phyloP scores from a whole-genome alignment of 2,329 filamentous ascomycete genomes.

The Colletotrichum sp. region DNA sequence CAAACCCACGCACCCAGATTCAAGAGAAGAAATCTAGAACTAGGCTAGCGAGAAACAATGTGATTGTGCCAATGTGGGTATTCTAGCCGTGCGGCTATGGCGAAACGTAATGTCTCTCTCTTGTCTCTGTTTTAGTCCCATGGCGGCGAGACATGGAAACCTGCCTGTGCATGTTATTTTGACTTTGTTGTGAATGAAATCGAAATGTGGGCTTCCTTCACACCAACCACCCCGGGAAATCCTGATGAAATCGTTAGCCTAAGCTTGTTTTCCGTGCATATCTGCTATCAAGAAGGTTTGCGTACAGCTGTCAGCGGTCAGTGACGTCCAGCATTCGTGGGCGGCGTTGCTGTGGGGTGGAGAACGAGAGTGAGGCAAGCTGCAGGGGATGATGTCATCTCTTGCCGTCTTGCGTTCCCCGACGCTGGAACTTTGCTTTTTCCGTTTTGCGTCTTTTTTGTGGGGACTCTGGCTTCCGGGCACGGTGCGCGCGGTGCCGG shows the following conservation, averaged over 20 bases:
- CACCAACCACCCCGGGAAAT: not conserved
- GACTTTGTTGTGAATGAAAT: not conserved
- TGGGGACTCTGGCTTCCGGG: not conserved
- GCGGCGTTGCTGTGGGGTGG: not conserved
- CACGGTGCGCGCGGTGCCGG: constrained; percentile 8
- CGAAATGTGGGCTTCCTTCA: not conserved
- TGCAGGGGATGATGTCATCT: constrained; percentile 10
- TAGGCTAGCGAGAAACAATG: not conserved
- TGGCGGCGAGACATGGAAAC: not conserved
- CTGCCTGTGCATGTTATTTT: not conserved
- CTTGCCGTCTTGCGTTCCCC: not conserved
- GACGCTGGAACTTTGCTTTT: not conserved
- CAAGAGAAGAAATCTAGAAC: not conserved
- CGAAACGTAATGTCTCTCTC: not conserved
- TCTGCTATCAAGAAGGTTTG: not conserved
- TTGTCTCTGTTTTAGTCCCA: not conserved
- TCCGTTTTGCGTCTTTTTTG: not conserved
- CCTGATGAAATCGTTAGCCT: not conserved
- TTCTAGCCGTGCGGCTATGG: not conserved
- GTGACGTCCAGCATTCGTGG: not conserved
- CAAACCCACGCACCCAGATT: not conserved
- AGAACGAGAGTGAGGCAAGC: not conserved
- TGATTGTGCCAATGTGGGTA: not conserved
- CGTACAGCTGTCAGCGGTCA: not conserved
- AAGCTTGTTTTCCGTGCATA: constrained; percentile 3